These are phyloP conservation scores for Kodamaea suecica DNA, from an alignment of 1,139 yeast genomes.

Conservation along the genomic window DNA sequence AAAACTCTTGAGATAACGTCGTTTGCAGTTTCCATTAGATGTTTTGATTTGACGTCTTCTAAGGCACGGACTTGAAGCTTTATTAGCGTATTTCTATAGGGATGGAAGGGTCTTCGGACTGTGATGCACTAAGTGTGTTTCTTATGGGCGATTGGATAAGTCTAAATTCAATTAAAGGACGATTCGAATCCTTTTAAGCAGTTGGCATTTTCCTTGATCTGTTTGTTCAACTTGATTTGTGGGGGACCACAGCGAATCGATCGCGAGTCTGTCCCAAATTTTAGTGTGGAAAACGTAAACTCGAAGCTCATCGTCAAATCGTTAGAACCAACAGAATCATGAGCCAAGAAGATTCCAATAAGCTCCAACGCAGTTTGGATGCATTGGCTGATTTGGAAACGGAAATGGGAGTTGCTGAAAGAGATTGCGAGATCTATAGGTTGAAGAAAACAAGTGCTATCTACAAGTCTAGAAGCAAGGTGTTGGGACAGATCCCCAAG, in stretches of 20 bases:
- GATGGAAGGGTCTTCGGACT: too few species aligned
- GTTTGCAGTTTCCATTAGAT: conserved; percentile 15
- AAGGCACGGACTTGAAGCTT: too few species aligned
- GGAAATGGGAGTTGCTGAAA: conserved; percentile 53
- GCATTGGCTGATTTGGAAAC: conserved; percentile 55
- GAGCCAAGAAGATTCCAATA: conserved; percentile 3
- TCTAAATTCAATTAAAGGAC: too few species aligned
- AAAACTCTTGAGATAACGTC: conserved; percentile 38
- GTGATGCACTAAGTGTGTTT: too few species aligned
- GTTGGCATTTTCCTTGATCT: too few species aligned
- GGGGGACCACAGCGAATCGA: too few species aligned
- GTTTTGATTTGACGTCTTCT: conserved; percentile 4
- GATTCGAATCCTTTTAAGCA: too few species aligned
- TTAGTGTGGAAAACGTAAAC: too few species aligned
- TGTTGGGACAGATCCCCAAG: conserved; percentile 51
- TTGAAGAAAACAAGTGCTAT: conserved; percentile 49
- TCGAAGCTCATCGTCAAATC: not conserved
- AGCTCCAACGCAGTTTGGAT: conserved; percentile 16
- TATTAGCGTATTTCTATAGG: too few species aligned
- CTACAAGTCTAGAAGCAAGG: conserved; percentile 46
- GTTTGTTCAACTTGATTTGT: too few species aligned
- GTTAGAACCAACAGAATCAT: not conserved
- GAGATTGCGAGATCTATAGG: conserved; percentile 50
- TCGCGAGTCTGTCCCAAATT: too few species aligned
- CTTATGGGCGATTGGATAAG: too few species aligned